These are phyloP conservation scores for Arabidopsis lyrata DNA, from an alignment of 441 rosid genomes.

Conservation along the genomic window DNA sequence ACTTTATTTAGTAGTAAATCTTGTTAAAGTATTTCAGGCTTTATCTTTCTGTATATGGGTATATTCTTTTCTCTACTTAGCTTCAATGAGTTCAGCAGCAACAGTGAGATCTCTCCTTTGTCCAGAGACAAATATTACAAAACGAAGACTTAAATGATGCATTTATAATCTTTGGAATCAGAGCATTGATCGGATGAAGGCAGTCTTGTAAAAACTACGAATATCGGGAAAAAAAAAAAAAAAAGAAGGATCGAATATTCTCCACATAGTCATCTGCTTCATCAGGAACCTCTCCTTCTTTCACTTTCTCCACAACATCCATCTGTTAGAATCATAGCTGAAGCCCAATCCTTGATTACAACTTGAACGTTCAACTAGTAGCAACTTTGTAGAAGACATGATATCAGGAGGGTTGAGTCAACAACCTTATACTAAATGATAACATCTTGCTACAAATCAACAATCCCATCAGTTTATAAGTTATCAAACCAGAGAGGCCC, in stretches of 20 bases:
- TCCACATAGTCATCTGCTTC: background rate
- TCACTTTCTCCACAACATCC: background rate
- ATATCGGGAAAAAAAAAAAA: no score
- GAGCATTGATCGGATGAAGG: no score
- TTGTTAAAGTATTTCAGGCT: background rate
- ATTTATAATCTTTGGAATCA: no score
- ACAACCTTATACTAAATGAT: no score
- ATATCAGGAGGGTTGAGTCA: no score
- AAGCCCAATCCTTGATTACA: no score
- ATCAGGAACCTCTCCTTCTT: background rate
- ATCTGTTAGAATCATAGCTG: no score
- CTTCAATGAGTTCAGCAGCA: background rate
- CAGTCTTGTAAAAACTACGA: no score
- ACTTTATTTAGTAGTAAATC: background rate
- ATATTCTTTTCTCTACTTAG: background rate
- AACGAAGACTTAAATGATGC: background rate
- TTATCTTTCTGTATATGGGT: background rate
- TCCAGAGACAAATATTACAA: no score
- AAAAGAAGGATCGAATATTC: background rate
- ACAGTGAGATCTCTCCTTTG: background rate
- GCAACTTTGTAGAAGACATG: no score
- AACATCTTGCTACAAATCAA: no score
- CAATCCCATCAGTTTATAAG: background rate
- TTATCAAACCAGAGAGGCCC: slow-evolving; percentile 12
- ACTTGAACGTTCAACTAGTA: no score